These are phyloP conservation scores for Arbutus unedo DNA, from an alignment of 148 eudicot genomes.

Conservation along the genomic window DNA sequence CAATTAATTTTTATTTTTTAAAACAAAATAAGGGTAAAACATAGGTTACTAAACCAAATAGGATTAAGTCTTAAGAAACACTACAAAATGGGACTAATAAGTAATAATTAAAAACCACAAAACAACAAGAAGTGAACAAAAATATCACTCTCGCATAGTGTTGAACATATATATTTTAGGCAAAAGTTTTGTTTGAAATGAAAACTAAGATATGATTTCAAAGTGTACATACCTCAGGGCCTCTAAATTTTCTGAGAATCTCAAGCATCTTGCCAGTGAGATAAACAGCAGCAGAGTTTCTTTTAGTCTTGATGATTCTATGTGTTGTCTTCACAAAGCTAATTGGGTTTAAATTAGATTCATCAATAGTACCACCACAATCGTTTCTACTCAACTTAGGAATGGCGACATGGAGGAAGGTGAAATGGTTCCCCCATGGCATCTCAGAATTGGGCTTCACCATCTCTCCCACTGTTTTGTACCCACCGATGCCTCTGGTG, in stretches of 20 bases:
- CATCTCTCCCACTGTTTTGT: constrained; percentile 40
- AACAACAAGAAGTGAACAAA: too few relatives aligned
- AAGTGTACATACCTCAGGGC: constrained; percentile 9
- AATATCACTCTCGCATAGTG: too few relatives aligned
- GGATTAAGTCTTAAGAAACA: too few relatives aligned
- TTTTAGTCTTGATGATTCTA: constrained; percentile 27
- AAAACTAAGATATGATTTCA: background rate
- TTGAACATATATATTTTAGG: too few relatives aligned
- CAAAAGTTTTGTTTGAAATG: too few relatives aligned
- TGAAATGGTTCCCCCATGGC: constrained; percentile 49
- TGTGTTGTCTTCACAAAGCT: constrained; percentile 30
- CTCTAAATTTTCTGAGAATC: background rate
- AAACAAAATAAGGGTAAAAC: too few relatives aligned
- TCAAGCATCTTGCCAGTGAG: background rate
- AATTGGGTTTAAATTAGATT: constrained; percentile 27
- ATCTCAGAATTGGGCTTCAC: constrained; percentile 27
- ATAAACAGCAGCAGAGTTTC: constrained; percentile 22
- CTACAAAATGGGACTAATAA: too few relatives aligned
- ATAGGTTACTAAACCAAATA: too few relatives aligned
- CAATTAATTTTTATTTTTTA: too few relatives aligned
- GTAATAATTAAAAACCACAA: background rate
- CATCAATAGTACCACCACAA: background rate
- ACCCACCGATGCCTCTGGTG: constrained; percentile 34
- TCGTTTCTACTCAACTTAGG: constrained; percentile 21
- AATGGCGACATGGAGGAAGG: constrained; percentile 33